A percentile compares a stretch with the other conserved stretches of the same genome.
Conservation (phyloP, 345 rosid species). For the Pistacia atlantica region DNA sequence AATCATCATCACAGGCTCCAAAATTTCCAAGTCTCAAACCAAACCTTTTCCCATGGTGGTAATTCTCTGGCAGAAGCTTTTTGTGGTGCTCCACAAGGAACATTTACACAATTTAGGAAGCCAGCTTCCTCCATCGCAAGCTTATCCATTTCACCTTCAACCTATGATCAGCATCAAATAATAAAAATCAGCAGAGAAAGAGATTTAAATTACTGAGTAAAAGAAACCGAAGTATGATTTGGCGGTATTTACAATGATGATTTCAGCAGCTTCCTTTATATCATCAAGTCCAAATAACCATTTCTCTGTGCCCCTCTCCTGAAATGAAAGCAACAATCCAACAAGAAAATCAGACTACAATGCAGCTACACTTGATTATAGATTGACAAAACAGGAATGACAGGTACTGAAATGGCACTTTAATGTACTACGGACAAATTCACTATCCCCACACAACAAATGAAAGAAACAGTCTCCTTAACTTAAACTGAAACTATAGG, state of each 20-base stretch:
- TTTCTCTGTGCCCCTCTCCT: slow-evolving; percentile 48
- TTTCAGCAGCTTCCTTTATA: slow-evolving; percentile 37
- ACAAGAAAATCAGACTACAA: too few species aligned
- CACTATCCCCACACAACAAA: too few species aligned
- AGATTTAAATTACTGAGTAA: neutral
- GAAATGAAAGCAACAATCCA: neutral
- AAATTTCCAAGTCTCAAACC: neutral
- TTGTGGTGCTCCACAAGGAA: slow-evolving; percentile 54
- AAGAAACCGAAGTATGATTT: neutral
- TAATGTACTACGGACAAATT: too few species aligned
- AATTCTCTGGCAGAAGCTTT: slow-evolving; percentile 38
- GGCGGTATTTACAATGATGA: slow-evolving; percentile 38
- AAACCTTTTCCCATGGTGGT: slow-evolving; percentile 42
- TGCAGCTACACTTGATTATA: too few species aligned
- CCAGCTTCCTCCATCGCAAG: slow-evolving; percentile 61
- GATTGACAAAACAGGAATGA: too few species aligned
- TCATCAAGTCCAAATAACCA: slow-evolving; percentile 57
- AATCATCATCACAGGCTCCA: neutral
- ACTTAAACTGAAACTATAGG: too few species aligned
- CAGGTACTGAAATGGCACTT: too few species aligned
- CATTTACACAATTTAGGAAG: slow-evolving; percentile 49
- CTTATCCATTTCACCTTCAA: slow-evolving; percentile 65
- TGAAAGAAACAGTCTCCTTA: too few species aligned
- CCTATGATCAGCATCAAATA: slow-evolving; percentile 28
- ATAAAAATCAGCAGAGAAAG: neutral